Evolutionary conservation across 768 basidiomycete genomes (phyloP).

Genomic region (Suillus placidus): DNA sequence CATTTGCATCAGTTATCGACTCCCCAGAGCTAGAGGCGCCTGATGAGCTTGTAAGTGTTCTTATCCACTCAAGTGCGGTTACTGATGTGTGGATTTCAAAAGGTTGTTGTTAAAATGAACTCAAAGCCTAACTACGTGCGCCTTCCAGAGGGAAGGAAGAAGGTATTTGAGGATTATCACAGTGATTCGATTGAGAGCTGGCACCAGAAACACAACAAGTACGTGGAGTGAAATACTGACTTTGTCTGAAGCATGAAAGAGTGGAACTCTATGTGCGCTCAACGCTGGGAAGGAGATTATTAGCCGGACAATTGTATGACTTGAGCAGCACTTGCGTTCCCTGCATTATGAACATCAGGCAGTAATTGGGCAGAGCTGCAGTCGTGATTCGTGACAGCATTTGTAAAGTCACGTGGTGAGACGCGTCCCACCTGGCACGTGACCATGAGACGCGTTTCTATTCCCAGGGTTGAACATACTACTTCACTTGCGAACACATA

Average conservation of each 20-base stretch:
- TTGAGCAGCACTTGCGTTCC: neutral
- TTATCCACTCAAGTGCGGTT: neutral
- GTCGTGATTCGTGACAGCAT: no score
- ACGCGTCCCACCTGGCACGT: neutral
- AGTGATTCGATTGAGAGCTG: slow-evolving; percentile 54
- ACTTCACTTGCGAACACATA: neutral
- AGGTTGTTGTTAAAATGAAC: slow-evolving; percentile 49
- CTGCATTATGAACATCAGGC: neutral
- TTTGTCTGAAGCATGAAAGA: neutral
- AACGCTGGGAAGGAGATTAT: neutral
- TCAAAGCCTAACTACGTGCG: slow-evolving; percentile 64
- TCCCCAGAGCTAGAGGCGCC: slow-evolving; percentile 56
- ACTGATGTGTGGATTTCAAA: slow-evolving; percentile 5
- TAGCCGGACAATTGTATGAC: neutral
- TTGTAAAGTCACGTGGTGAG: neutral
- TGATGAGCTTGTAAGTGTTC: slow-evolving; percentile 47
- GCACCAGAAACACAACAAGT: slow-evolving; percentile 58
- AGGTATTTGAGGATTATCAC: slow-evolving; percentile 48
- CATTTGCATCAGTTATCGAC: slow-evolving; percentile 70
- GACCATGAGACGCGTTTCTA: neutral
- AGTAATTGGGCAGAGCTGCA: neutral
- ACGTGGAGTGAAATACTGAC: slow-evolving; percentile 27
- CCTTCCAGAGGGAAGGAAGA: slow-evolving; percentile 60
- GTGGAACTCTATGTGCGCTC: neutral
- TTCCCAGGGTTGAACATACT: slow-evolving; percentile 8